A percentile compares a stretch with the other conserved stretches of the same genome.
These are phyloP conservation scores for Fusarium sp. DNA, from an alignment of 2,329 filamentous ascomycete genomes.

Conservation along the genomic window DNA sequence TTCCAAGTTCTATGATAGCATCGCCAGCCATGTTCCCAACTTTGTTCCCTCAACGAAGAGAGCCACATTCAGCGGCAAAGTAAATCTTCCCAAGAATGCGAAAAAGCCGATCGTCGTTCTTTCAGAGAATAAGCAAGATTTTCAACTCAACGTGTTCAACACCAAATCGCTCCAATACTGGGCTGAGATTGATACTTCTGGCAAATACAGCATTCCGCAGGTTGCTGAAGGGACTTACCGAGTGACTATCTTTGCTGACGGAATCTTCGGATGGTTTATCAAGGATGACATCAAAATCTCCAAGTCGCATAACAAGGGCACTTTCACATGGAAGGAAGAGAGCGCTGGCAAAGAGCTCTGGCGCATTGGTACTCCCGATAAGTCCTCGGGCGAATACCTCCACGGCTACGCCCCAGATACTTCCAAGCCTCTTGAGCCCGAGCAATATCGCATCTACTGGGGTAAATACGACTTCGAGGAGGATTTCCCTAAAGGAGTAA, in stretches of 20 bases:
- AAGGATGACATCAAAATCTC: conserved; percentile 55
- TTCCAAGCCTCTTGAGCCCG: conserved; percentile 60
- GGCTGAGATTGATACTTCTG: conserved; percentile 60
- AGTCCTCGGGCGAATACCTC: conserved; percentile 67
- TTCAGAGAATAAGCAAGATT: conserved; percentile 44
- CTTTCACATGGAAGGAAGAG: conserved; percentile 30
- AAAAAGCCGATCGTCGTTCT: conserved; percentile 62
- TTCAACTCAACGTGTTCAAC: conserved; percentile 58
- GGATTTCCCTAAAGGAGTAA: conserved; percentile 68
- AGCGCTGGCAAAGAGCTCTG: conserved; percentile 28
- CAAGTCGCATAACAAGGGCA: background rate
- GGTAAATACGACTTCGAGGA: conserved; percentile 65
- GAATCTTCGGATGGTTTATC: conserved; percentile 34
- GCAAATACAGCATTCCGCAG: conserved; percentile 45
- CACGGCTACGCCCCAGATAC: conserved; percentile 64
- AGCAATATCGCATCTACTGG: conserved; percentile 70
- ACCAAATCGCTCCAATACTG: conserved; percentile 69
- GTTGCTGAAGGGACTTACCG: conserved; percentile 32
- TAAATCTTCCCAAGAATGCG: conserved; percentile 27
- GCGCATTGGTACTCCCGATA: conserved; percentile 54
- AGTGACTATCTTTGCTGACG: conserved; percentile 35
- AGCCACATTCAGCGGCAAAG: conserved; percentile 18
- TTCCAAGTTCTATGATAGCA: conserved; percentile 34
- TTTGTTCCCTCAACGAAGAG: conserved; percentile 20
- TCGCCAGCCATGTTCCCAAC: conserved; percentile 24